Evolutionary conservation across 1,284 basidiomycete genomes (phyloP).

Genomic region (Rhodotorula sp.): DNA sequence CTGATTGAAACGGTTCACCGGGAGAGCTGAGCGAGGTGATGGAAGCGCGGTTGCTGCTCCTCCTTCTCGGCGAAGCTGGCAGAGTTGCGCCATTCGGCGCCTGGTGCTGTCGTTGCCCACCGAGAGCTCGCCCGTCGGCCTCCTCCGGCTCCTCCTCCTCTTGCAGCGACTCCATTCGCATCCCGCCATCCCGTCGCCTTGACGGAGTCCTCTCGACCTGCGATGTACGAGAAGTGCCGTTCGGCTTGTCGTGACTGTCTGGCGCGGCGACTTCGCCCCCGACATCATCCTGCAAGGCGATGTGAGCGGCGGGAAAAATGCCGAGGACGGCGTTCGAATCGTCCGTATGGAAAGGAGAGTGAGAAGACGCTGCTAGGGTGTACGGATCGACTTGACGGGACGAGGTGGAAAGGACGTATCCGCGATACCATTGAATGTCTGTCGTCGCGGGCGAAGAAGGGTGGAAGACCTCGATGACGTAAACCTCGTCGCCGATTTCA

Average conservation of each 20-base stretch:
- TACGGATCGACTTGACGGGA: slow-evolving; percentile 37
- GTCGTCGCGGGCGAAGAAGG: slow-evolving; percentile 3
- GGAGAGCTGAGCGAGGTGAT: slow-evolving; percentile 24
- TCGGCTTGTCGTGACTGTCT: neutral
- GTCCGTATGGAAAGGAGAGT: slow-evolving; percentile 9
- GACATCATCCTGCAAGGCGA: slow-evolving; percentile 82
- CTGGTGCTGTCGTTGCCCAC: neutral
- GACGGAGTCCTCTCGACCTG: slow-evolving; percentile 37
- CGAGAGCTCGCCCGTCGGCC: neutral
- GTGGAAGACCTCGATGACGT: slow-evolving; percentile 70
- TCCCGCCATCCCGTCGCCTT: too few species aligned
- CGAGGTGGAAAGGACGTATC: slow-evolving; percentile 81
- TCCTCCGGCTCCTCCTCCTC: slow-evolving; percentile 69
- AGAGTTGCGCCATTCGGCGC: neutral
- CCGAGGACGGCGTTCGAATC: slow-evolving; percentile 79
- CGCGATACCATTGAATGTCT: slow-evolving; percentile 47
- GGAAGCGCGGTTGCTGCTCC: slow-evolving; percentile 17
- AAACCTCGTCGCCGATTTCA: slow-evolving; percentile 86
- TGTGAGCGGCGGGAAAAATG: slow-evolving; percentile 89
- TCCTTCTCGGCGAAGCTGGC: slow-evolving; percentile 4
- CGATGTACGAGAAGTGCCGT: slow-evolving; percentile 20
- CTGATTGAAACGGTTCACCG: slow-evolving; percentile 31
- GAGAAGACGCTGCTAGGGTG: slow-evolving; percentile 25
- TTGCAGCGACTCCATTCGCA: slow-evolving; percentile 61
- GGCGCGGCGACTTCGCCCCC: slow-evolving; percentile 58